Evolutionary conservation across 106 monocot species (phyloP), one percentile per base, ranked within the genome.

Genomic region (Dendrobium nobile): DNA sequence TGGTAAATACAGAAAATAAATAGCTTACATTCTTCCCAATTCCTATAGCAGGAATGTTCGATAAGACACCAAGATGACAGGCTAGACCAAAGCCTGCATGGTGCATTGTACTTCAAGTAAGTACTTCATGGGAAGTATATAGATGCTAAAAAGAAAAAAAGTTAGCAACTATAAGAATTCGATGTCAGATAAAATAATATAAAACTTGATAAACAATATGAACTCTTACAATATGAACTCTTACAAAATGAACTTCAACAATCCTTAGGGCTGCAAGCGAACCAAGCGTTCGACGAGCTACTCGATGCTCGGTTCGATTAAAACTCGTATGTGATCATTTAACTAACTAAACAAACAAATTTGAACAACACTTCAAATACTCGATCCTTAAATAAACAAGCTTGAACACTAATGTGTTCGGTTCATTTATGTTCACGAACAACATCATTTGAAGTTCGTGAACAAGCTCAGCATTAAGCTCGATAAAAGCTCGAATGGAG

Each of bases 61-160:
- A 90, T 70, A 96, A 81, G 41, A 96, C 92, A 72, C 96, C 96
- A 80, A 96, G 80, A 92, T 96, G 96, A 79, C 96, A 96, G 84
- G 96, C 96, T 85, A 94, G 86, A 84, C 96, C 96, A 87, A 93
- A 92, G 64, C 96, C 96, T 96, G 82, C 55, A 79, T 22, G 4
- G 43, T 37, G 1, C 74, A 44, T 43, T 37, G 3, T 37, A 70
- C 33, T 70, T 33, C 33, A 73, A 73, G 15, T 73, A 41, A 74
- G 42, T 42, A 74, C 8, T 43, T 0, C 43, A 42, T 10, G 17
- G 9, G 19, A 74, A 42, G 18, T 74, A 74, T 72, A 74, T 74
- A 19, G 17, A 74, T 74, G 74, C 43, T 43, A 17, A 43, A 43
- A 19, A 43, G 15, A 41, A 74, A 74, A 11, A 17, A 42, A 74